Evolutionary conservation across 1,284 basidiomycete genomes (phyloP).

Genomic region (Singerocomus inundabilis): DNA sequence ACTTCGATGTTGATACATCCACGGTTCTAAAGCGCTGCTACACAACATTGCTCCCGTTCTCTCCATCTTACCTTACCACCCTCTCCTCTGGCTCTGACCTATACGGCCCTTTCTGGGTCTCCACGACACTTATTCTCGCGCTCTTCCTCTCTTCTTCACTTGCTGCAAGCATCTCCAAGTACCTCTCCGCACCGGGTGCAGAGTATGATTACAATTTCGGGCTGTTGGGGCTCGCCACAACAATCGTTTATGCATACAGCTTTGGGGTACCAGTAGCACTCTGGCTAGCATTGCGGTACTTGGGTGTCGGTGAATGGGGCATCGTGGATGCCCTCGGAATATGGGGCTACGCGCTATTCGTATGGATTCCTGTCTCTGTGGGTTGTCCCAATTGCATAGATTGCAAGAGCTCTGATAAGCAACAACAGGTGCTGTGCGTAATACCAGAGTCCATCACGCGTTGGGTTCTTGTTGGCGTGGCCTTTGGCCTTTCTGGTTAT

Average conservation of each 20-base stretch:
- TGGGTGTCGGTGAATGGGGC: slow-evolving; percentile 84
- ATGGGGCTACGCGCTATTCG: slow-evolving; percentile 74
- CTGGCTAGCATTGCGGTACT: slow-evolving; percentile 78
- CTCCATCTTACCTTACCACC: slow-evolving; percentile 53
- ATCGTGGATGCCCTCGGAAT: slow-evolving; percentile 74
- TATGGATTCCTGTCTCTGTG: slow-evolving; percentile 79
- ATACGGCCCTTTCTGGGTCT: slow-evolving; percentile 94
- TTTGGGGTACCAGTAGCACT: slow-evolving; percentile 75
- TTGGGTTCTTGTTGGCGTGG: slow-evolving; percentile 75
- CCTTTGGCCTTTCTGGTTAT: slow-evolving; percentile 75
- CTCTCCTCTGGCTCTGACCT: slow-evolving; percentile 69
- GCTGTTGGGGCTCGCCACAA: slow-evolving; percentile 77
- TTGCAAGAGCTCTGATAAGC: slow-evolving; percentile 1
- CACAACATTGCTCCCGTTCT: slow-evolving; percentile 66
- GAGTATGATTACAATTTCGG: slow-evolving; percentile 81
- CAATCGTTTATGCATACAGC: slow-evolving; percentile 84
- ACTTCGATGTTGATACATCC: slow-evolving; percentile 79
- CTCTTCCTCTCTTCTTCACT: slow-evolving; percentile 91
- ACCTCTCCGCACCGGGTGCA: slow-evolving; percentile 61
- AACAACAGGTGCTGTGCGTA: slow-evolving; percentile 70
- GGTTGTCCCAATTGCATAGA: slow-evolving; percentile 25
- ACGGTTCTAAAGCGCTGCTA: slow-evolving; percentile 72
- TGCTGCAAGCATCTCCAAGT: slow-evolving; percentile 77
- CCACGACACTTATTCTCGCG: slow-evolving; percentile 87
- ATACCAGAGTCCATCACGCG: slow-evolving; percentile 77